Base-by-base conservation (phyloP, 2,329 filamentous ascomycete genomes). In the Elsinoe perseae region DNA sequence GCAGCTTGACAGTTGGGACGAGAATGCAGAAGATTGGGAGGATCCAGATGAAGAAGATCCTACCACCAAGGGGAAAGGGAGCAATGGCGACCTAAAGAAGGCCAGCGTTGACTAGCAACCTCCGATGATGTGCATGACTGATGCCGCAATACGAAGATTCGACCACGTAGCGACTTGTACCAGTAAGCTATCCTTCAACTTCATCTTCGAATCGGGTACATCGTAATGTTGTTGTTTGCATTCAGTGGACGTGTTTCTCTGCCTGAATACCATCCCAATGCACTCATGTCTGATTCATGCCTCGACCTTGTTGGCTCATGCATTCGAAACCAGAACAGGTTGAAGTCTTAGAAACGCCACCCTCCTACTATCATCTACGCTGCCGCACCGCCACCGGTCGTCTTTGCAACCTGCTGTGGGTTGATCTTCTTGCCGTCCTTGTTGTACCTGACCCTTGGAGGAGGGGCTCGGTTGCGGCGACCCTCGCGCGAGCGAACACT, bases 401-500 rank as follows among this genome's bases (percentile, higher is more conserved):
- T 79, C 80, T 88, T 89, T 71, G 82, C 80, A 67, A 80, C 80
- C 78, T 89, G 85, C 73, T 86, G 87, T 66, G 92, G 90, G 76
- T 85, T 86, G 75, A 98, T 85, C 87, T 98, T 98, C 90, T 98
- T 98, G 83, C 91, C 92, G 74, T 98, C 93, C 87, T 97, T 96
- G 88, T 98, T 98, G 89, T 95, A 98, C 72, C 93, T 84, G 72
- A 98, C 91, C 75, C 93, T 85, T 73, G 93, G 93, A 68, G 93
- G 93, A 71, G 93, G 95, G 71, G 92, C 92, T 77, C 93, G 89
- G 89, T 98, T 98, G 80, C 93, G 93, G 77, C 93, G 92, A 71
- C 95, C 93, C 73, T 87, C 91, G 68, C 88, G 84, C 67, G 93
- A 98, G 72, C 93, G 93, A 76, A 98, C 93, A 86, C 93, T 97